Evolutionary conservation across 257 asterid species (phyloP).

Genomic region (Coffea canephora): DNA sequence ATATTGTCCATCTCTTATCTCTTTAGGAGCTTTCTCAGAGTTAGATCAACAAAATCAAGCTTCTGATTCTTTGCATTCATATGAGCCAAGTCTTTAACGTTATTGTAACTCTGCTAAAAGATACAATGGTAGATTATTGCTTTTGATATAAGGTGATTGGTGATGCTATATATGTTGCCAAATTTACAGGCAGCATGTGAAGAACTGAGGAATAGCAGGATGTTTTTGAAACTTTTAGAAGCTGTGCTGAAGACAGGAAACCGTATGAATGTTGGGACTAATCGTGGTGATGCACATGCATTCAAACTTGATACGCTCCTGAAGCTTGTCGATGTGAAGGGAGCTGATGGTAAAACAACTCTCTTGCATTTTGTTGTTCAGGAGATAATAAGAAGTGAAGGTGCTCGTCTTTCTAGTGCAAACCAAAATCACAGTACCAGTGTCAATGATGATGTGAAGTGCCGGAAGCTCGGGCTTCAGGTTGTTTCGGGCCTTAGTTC

Average conservation of each 20-base stretch:
- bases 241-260: slow-evolving; percentile 96
- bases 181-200: slow-evolving; percentile 83
- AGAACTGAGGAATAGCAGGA: slow-evolving; percentile 71
- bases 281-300: slow-evolving; percentile 94
- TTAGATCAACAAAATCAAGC: background rate
- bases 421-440: slow-evolving; percentile 38
- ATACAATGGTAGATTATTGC: background rate
- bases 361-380: slow-evolving; percentile 94
- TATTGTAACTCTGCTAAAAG: background rate
- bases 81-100: background rate
- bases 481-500: slow-evolving; percentile 71
- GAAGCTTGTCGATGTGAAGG: slow-evolving; percentile 89
- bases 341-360: slow-evolving; percentile 94
- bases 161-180: background rate
- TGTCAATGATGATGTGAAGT: slow-evolving; percentile 51
- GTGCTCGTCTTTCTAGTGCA: slow-evolving; percentile 59
- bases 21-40: background rate
- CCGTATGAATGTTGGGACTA: slow-evolving; percentile 97
- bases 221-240: slow-evolving; percentile 94
- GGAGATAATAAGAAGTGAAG: slow-evolving; percentile 83
- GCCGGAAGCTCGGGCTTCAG: slow-evolving; percentile 79
- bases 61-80: background rate
- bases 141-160: background rate
- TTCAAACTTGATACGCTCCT: slow-evolving; percentile 97
- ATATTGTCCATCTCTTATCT: background rate